Evolutionary conservation across 2,329 filamentous ascomycete genomes (phyloP).

Genomic region (Exophiala viscosa): DNA sequence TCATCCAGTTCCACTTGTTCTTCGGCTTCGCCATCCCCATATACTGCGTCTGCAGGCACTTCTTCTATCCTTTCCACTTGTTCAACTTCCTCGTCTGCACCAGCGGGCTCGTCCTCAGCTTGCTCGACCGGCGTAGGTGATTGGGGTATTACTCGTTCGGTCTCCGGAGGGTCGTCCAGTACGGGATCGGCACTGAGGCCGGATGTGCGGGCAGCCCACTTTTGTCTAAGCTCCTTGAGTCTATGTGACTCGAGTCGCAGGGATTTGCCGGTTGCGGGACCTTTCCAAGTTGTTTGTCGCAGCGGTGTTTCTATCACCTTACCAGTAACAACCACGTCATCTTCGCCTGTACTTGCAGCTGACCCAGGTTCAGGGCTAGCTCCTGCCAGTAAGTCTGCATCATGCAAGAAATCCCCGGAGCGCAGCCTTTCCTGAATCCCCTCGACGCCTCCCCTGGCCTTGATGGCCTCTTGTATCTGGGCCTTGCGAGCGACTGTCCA

Average conservation of each 20-base stretch:
- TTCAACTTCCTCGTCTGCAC: neutral
- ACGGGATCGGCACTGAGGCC: neutral
- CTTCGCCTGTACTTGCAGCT: no score
- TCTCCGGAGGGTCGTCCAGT: neutral
- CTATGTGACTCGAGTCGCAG: neutral
- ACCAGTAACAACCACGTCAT: neutral
- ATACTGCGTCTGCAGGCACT: neutral
- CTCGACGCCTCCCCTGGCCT: constrained; percentile 13
- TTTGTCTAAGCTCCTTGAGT: constrained; percentile 6
- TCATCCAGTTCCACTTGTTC: neutral
- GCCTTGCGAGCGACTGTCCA: constrained; percentile 38
- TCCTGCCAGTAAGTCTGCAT: neutral
- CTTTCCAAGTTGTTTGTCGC: neutral
- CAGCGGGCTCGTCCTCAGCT: neutral
- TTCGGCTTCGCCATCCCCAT: neutral
- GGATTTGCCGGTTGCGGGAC: constrained; percentile 1
- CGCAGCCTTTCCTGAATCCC: constrained; percentile 8
- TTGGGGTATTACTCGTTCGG: constrained; percentile 10
- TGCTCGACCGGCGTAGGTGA: constrained; percentile 12
- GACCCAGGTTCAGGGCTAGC: no score
- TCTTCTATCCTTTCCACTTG: neutral
- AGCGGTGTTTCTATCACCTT: neutral
- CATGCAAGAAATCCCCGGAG: constrained; percentile 2
- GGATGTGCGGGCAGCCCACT: neutral
- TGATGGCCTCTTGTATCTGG: constrained; percentile 15